Evolutionary conservation across 176 grass and related monocot species (phyloP).

Genomic region (Oryza longistaminata): DNA sequence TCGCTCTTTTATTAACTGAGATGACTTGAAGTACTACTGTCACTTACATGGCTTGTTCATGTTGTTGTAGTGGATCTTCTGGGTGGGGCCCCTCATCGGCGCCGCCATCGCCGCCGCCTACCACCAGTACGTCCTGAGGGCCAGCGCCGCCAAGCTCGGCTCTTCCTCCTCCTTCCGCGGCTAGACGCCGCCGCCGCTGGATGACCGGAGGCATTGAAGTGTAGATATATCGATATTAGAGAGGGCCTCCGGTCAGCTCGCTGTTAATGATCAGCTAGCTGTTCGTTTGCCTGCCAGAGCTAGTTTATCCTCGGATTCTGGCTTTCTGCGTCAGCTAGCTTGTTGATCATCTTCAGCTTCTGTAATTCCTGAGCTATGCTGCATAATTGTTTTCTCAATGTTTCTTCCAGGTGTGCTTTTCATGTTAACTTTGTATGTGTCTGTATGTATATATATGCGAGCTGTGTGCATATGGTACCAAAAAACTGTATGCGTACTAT

Average conservation of each 20-base stretch:
- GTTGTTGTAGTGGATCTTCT: conserved; percentile 83
- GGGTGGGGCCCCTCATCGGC: conserved; percentile 75
- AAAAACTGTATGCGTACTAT: not conserved
- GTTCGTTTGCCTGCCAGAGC: not conserved
- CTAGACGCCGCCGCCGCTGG: conserved; percentile 13
- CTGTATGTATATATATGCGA: not conserved
- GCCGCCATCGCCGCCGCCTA: conserved; percentile 69
- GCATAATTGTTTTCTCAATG: not conserved
- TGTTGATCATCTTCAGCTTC: not conserved
- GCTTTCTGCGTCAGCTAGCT: not conserved
- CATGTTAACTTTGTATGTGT: not conserved
- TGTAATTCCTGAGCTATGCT: not conserved
- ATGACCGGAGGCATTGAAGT: conserved; percentile 33
- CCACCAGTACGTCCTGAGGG: conserved; percentile 76
- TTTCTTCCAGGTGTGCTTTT: not conserved
- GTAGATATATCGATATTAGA: conserved; percentile 53
- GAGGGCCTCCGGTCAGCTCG: conserved; percentile 11
- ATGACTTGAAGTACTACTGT: not conserved
- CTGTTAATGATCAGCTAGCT: not conserved
- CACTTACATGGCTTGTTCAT: not conserved
- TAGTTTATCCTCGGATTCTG: not conserved
- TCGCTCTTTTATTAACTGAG: not conserved
- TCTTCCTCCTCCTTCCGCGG: conserved; percentile 55
- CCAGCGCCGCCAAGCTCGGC: conserved; percentile 62
- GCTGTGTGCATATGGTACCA: not conserved